Evolutionary conservation across 1,139 yeast genomes (phyloP).

Genomic region (Citeromyces hawaiiensis): DNA sequence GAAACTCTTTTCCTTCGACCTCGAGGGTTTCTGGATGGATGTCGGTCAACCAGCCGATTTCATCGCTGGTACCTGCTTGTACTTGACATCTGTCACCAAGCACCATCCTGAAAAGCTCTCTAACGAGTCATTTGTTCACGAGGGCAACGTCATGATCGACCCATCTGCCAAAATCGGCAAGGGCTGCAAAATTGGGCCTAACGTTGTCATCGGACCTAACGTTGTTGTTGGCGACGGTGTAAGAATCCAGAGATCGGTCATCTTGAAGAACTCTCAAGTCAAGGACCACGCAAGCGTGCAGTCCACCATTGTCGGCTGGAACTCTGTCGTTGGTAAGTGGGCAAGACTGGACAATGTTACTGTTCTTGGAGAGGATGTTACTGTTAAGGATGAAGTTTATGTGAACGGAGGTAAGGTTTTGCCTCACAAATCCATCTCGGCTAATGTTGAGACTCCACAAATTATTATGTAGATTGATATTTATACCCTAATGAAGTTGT

Average conservation of each 20-base stretch:
- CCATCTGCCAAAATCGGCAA: constrained; percentile 91
- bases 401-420: constrained; percentile 98
- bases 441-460: constrained; percentile 94
- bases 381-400: constrained; percentile 95
- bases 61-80: constrained; percentile 90
- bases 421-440: constrained; percentile 95
- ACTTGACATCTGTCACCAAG: constrained; percentile 78
- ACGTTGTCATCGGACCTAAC: constrained; percentile 96
- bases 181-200: constrained; percentile 94
- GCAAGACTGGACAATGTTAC: constrained; percentile 97
- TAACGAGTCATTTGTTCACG: constrained; percentile 59
- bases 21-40: constrained; percentile 99
- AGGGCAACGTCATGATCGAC: constrained; percentile 92
- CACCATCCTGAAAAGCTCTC: constrained; percentile 62
- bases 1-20: constrained; percentile 88
- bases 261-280: constrained; percentile 80
- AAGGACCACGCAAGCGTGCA: constrained; percentile 98
- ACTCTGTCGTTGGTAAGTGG: constrained; percentile 97
- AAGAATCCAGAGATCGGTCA: constrained; percentile 91
- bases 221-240: constrained; percentile 97
- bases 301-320: constrained; percentile 98
- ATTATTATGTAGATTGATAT: constrained; percentile 67
- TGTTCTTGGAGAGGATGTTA: constrained; percentile 98
- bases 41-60: constrained; percentile 99
- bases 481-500: background rate